phyloP scores from a whole-genome alignment of 2,329 filamentous ascomycete genomes.

The Aureobasidium sp. region DNA sequence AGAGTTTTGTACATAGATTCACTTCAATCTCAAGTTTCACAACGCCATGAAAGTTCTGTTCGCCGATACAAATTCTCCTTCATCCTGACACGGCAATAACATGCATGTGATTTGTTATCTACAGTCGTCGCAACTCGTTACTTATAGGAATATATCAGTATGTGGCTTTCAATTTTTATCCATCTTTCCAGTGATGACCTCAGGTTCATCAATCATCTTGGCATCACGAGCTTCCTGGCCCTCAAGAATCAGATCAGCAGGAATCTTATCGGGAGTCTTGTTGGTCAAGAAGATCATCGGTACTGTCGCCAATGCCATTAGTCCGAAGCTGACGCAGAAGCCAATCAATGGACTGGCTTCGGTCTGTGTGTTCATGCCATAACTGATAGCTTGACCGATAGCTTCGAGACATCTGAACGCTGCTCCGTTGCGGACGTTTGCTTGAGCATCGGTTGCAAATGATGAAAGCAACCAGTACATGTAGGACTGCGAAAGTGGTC shows the following conservation, averaged over 20 bases:
- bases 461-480: constrained; percentile 16
- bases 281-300: constrained; percentile 31
- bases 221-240: constrained; percentile 6
- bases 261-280: constrained; percentile 28
- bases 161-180: neutral
- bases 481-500: constrained; percentile 12
- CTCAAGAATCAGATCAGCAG: constrained; percentile 21
- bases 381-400: constrained; percentile 11
- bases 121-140: too few relatives aligned
- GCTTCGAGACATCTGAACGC: constrained; percentile 13
- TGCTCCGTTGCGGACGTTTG: constrained; percentile 12
- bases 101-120: too few relatives aligned
- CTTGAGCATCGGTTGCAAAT: constrained; percentile 14
- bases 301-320: constrained; percentile 28
- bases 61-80: too few relatives aligned
- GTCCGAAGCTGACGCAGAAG: constrained; percentile 28
- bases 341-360: constrained; percentile 5
- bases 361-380: constrained; percentile 14
- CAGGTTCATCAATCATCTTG: constrained; percentile 3
- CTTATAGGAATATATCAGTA: too few relatives aligned
- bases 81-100: too few relatives aligned
- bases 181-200: constrained; percentile 6
- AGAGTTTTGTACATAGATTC: too few relatives aligned
- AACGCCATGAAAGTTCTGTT: too few relatives aligned
- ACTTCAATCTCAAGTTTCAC: neutral